Evolutionary conservation across 257 asterid species (phyloP).

Genomic region (Petunia secreta): DNA sequence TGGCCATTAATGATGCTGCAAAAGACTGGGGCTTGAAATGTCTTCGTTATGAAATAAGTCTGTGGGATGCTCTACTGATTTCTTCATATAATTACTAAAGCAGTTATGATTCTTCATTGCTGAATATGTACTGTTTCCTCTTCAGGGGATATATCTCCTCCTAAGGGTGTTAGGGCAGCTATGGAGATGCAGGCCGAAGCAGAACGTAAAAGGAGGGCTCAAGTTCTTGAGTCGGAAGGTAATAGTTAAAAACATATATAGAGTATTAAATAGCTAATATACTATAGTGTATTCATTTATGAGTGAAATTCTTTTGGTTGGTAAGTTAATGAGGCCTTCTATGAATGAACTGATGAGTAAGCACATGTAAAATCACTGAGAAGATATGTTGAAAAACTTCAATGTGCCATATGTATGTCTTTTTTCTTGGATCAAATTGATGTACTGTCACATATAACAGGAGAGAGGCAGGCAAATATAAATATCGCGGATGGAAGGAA

Average conservation of each 20-base stretch:
- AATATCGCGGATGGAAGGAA: constrained; percentile 25
- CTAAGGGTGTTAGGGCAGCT: constrained; percentile 25
- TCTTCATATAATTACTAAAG: neutral
- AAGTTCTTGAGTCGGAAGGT: constrained; percentile 28
- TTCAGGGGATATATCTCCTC: constrained; percentile 30
- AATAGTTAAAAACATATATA: neutral
- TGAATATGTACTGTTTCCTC: neutral
- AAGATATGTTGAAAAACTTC: neutral
- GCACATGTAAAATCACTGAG: neutral
- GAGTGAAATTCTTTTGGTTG: neutral
- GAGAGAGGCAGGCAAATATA: constrained; percentile 31
- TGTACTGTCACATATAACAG: neutral
- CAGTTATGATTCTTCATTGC: neutral
- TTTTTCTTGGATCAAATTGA: neutral
- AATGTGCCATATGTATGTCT: neutral
- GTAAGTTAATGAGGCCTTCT: neutral
- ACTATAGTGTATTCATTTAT: neutral
- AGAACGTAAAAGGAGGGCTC: constrained; percentile 24
- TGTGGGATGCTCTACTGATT: neutral
- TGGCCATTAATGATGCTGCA: constrained; percentile 27
- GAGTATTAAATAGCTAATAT: neutral
- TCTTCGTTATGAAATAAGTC: constrained; percentile 24
- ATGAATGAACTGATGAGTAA: neutral
- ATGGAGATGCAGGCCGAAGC: constrained; percentile 34
- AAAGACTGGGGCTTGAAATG: constrained; percentile 28